A percentile compares a stretch with the other conserved stretches of the same genome.
These are phyloP conservation scores for Ustilago sp. DNA, from an alignment of 1,284 basidiomycete species.

Conservation along the genomic window DNA sequence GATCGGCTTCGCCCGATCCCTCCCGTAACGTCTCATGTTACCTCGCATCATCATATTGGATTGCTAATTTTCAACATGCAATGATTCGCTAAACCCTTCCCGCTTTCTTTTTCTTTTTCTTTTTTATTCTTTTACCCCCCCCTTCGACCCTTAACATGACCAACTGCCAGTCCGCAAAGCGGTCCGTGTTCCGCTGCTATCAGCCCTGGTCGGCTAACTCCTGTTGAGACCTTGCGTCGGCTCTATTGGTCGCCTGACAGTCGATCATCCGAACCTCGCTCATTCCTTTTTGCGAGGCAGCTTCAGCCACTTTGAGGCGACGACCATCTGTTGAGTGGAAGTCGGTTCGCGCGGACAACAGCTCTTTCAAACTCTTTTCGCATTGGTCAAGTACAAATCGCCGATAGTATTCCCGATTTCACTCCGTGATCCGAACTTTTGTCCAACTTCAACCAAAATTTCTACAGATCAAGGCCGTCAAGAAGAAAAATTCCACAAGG, in stretches of 20 bases:
- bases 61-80: not conserved
- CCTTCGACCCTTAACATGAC: no score
- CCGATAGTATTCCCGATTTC: not conserved
- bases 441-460: constrained; percentile 15
- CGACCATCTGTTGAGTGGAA: no score
- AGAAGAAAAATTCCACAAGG: constrained; percentile 14
- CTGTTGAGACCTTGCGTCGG: not conserved
- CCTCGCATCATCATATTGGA: no score
- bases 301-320: not conserved
- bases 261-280: not conserved
- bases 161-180: no score
- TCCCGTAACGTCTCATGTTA: no score
- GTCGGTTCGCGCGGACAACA: no score
- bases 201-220: not conserved
- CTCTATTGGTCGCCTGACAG: not conserved
- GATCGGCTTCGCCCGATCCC: no score
- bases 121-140: no score
- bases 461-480: not conserved
- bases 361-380: not conserved
- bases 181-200: no score
- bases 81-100: not conserved
- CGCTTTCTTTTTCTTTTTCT: not conserved
- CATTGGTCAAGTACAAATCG: not conserved
- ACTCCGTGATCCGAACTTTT: constrained; percentile 9
- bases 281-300: not conserved